Conservation (phyloP, 768 basidiomycete genomes). For the Atractiella rhizophila region DNA sequence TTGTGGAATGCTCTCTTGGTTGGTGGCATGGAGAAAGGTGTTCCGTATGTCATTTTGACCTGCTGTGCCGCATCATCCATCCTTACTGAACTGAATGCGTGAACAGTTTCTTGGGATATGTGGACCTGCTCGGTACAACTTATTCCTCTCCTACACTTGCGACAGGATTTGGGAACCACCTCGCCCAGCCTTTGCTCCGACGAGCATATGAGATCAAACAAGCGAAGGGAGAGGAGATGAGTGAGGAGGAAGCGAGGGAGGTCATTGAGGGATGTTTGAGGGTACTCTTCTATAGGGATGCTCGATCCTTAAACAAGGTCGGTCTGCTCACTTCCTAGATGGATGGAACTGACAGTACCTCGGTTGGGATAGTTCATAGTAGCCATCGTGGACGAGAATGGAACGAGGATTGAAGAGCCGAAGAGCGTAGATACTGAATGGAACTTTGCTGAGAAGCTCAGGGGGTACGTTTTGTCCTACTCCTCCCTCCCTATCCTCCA, state of each 20-base stretch:
- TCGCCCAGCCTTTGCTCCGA: conserved; percentile 76
- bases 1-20: conserved; percentile 87
- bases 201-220: conserved; percentile 82
- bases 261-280: conserved; percentile 69
- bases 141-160: conserved; percentile 80
- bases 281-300: conserved; percentile 88
- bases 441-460: conserved; percentile 74
- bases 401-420: conserved; percentile 55
- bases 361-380: conserved; percentile 54
- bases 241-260: conserved; percentile 48
- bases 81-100: neutral
- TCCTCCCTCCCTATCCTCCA: neutral
- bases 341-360: neutral
- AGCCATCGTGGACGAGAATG: conserved; percentile 54
- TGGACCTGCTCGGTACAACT: conserved; percentile 88
- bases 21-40: conserved; percentile 65
- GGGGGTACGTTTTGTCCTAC: conserved; percentile 27
- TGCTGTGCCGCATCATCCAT: no score
- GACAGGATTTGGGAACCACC: conserved; percentile 77
- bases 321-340: conserved; percentile 11
- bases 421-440: conserved; percentile 51
- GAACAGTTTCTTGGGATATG: conserved; percentile 64
- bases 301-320: conserved; percentile 83
- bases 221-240: conserved; percentile 30
- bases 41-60: conserved; percentile 31